Base-by-base conservation (phyloP, 345 rosid species). In the Rubroshorea leprosula region DNA sequence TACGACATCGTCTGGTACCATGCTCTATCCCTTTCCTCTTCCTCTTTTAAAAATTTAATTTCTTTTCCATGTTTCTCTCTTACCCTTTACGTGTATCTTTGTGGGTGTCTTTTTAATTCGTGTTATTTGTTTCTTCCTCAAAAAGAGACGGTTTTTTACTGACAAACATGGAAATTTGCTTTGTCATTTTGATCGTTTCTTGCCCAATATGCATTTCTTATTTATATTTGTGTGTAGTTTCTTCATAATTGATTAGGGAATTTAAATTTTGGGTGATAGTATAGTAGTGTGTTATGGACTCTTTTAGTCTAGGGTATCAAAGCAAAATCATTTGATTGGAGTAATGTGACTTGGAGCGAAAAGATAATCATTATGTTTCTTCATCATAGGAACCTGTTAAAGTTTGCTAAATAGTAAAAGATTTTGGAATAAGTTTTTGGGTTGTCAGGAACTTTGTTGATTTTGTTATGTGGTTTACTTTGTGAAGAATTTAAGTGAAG, bases 1-100 rank as follows among this genome's bases (percentile, higher is more conserved):
- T 94, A 90, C 57, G 99, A 97, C 66, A 87, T 94, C 82, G 99
- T 94, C 65, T 94, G 99, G 99, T 94, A 72, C 31, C 54, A 29
- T 59, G 25, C 51, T 7, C 31, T 46, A 18, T 50, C 29, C 39
- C 41, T 55, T n/a, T n/a, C n/a, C n/a, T 25, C n/a, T 21, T 5
- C 51, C 2, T 17, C 5, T 55, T 39, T 46, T 16, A n/a, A n/a
- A n/a, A n/a, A n/a, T n/a, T n/a, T n/a, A n/a, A n/a, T n/a, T n/a
- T n/a, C n/a, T n/a, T n/a, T n/a, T 39, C 50, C 7, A 35, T 49
- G 1, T 23, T 17, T 58, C 17, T 54, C 13, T 19, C 2, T 64
- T 13, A 20, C 49, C 9, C 38, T 74, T 44, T 44, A n/a, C n/a
- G n/a, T n/a, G n/a, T n/a, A n/a, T n/a, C n/a, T n/a, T n/a, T n/a